phyloP scores from a whole-genome alignment of 768 basidiomycete genomes.

The Phlebiopsis gigantea region DNA sequence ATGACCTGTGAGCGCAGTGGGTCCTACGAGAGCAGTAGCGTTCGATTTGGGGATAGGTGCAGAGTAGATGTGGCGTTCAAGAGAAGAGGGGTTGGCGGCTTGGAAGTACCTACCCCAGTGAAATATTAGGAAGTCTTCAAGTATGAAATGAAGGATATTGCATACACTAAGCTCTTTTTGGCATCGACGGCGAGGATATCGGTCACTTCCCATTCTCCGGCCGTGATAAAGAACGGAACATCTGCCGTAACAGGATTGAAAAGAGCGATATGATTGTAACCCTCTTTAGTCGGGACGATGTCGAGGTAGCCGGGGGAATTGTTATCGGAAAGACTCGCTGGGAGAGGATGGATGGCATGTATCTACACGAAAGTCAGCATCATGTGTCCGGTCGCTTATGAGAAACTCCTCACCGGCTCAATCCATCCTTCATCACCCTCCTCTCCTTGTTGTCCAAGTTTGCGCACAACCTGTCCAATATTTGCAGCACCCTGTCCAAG shows the following conservation, averaged over 20 bases:
- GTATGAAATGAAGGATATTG: not conserved
- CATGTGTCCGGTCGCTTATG: slow-evolving; percentile 1
- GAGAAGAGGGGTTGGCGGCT: slow-evolving; percentile 78
- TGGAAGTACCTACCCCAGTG: slow-evolving; percentile 66
- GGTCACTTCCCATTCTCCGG: slow-evolving; percentile 88
- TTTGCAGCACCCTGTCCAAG: slow-evolving; percentile 27
- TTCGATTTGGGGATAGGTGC: slow-evolving; percentile 56
- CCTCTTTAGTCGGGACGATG: slow-evolving; percentile 74
- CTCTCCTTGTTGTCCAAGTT: slow-evolving; percentile 77
- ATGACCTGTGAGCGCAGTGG: slow-evolving; percentile 45
- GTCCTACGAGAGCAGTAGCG: slow-evolving; percentile 14
- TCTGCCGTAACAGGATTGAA: slow-evolving; percentile 72
- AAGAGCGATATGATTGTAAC: slow-evolving; percentile 89
- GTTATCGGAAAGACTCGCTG: slow-evolving; percentile 34
- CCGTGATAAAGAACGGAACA: slow-evolving; percentile 78
- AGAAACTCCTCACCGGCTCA: slow-evolving; percentile 54
- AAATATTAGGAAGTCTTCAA: not conserved
- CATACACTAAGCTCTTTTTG: slow-evolving; percentile 62
- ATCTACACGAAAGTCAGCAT: slow-evolving; percentile 34
- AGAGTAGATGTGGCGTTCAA: slow-evolving; percentile 80
- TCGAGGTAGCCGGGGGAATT: slow-evolving; percentile 78
- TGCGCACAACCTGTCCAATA: slow-evolving; percentile 59
- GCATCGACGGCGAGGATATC: slow-evolving; percentile 70
- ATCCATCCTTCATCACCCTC: slow-evolving; percentile 95
- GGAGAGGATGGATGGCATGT: slow-evolving; percentile 59